phyloP scores from a whole-genome alignment of 768 basidiomycete species.

The Boletus barrowsii region DNA sequence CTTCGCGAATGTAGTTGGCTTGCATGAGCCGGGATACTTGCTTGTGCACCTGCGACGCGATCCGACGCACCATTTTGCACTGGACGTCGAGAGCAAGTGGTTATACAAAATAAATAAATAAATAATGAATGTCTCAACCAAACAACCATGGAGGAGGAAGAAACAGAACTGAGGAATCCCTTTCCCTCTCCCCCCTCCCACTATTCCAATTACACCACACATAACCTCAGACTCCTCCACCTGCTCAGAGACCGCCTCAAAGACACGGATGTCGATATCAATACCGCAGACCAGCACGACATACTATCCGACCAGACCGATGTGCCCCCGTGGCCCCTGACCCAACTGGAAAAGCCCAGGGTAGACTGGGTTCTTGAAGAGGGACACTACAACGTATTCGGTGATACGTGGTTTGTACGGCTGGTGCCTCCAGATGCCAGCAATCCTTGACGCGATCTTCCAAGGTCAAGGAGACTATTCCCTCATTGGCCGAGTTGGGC shows the following conservation, averaged over 20 bases:
- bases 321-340: slow-evolving; percentile 74
- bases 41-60: slow-evolving; percentile 87
- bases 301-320: slow-evolving; percentile 67
- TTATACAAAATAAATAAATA: not conserved
- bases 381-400: slow-evolving; percentile 77
- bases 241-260: slow-evolving; percentile 55
- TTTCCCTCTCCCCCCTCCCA: slow-evolving; percentile 89
- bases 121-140: not conserved
- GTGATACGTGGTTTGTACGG: slow-evolving; percentile 88
- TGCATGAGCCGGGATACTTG: slow-evolving; percentile 79
- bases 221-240: slow-evolving; percentile 67
- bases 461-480: slow-evolving; percentile 80
- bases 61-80: slow-evolving; percentile 53
- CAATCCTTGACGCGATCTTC: slow-evolving; percentile 15
- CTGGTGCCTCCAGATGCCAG: slow-evolving; percentile 7
- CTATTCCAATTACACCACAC: slow-evolving; percentile 71
- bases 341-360: slow-evolving; percentile 78
- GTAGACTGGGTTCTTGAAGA: slow-evolving; percentile 91
- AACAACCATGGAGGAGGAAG: slow-evolving; percentile 51
- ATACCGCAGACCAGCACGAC: slow-evolving; percentile 53
- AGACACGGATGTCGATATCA: slow-evolving; percentile 35
- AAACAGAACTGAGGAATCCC: slow-evolving; percentile 76
- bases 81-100: not conserved
- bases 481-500: slow-evolving; percentile 77
- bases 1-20: slow-evolving; percentile 54